These are phyloP conservation scores for Boletus coccyginus DNA, from an alignment of 768 basidiomycete species.

Conservation along the genomic window DNA sequence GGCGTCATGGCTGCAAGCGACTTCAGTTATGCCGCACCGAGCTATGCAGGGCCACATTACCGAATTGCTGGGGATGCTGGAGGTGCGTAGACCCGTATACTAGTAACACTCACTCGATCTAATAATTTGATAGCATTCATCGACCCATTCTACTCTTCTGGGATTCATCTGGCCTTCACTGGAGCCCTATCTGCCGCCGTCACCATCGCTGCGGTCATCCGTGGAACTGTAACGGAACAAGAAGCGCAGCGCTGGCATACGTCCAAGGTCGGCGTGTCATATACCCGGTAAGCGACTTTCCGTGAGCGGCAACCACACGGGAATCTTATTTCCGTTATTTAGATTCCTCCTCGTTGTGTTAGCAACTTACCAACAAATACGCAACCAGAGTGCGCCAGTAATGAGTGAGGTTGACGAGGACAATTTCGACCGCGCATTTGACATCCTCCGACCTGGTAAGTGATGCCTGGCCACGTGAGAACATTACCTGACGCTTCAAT, in stretches of 20 bases:
- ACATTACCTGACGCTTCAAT: no score
- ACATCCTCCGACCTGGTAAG: slow-evolving; percentile 9
- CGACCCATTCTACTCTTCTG: slow-evolving; percentile 13
- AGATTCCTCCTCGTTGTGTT: slow-evolving; percentile 11
- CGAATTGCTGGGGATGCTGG: slow-evolving; percentile 56
- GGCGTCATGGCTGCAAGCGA: slow-evolving; percentile 43
- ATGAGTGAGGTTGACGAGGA: slow-evolving; percentile 12
- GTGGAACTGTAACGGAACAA: slow-evolving; percentile 1
- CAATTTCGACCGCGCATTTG: slow-evolving; percentile 12
- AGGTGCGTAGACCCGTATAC: no score
- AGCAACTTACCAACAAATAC: slow-evolving; percentile 12
- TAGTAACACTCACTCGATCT: background rate
- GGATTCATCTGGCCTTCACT: slow-evolving; percentile 9
- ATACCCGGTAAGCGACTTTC: slow-evolving; percentile 1
- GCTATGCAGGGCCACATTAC: slow-evolving; percentile 50
- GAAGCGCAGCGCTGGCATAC: slow-evolving; percentile 13
- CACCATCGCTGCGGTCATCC: slow-evolving; percentile 9
- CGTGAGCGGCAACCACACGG: no score
- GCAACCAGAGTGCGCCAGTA: slow-evolving; percentile 5
- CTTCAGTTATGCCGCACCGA: slow-evolving; percentile 56
- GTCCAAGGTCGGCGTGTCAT: slow-evolving; percentile 8
- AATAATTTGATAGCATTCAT: slow-evolving; percentile 3
- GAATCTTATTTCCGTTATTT: background rate
- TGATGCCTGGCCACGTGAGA: no score
- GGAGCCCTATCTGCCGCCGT: slow-evolving; percentile 10